phyloP scores from a whole-genome alignment of 306 rosid genomes.

The Castanopsis chinensis region DNA sequence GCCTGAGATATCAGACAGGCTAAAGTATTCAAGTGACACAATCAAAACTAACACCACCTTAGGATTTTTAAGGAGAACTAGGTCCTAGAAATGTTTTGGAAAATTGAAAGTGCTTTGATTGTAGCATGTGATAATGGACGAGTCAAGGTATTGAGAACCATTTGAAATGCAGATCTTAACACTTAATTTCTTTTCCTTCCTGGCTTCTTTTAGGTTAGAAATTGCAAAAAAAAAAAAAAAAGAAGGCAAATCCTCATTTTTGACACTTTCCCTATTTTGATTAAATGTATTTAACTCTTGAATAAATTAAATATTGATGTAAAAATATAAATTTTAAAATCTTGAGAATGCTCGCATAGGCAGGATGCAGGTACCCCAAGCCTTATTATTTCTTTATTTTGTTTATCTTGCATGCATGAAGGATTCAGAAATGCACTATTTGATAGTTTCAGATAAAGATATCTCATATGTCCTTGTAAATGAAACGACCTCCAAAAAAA shows the following conservation, averaged over 20 bases:
- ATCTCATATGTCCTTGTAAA: background rate
- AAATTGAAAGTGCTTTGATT: background rate
- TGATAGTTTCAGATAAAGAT: background rate
- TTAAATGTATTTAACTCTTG: no score
- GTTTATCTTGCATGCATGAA: background rate
- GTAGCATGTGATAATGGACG: background rate
- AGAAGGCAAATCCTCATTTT: no score
- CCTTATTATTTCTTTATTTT: background rate
- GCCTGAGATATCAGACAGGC: background rate
- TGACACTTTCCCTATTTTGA: no score
- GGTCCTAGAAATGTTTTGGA: background rate
- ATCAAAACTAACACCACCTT: background rate
- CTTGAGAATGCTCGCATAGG: conserved; percentile 2
- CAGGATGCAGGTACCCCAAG: background rate
- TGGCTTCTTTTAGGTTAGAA: background rate
- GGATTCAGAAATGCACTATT: background rate
- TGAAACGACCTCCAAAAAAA: background rate
- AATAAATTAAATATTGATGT: background rate
- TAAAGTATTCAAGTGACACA: background rate
- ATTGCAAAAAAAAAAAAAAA: background rate
- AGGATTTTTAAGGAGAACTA: background rate
- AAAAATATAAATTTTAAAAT: background rate
- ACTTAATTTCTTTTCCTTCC: background rate
- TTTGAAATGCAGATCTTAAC: background rate
- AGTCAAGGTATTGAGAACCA: background rate